A percentile compares a stretch with the other conserved stretches of the same genome.
phyloP scores from a whole-genome alignment of 2,329 filamentous ascomycete genomes.

The Macroventuria anomochaeta region DNA sequence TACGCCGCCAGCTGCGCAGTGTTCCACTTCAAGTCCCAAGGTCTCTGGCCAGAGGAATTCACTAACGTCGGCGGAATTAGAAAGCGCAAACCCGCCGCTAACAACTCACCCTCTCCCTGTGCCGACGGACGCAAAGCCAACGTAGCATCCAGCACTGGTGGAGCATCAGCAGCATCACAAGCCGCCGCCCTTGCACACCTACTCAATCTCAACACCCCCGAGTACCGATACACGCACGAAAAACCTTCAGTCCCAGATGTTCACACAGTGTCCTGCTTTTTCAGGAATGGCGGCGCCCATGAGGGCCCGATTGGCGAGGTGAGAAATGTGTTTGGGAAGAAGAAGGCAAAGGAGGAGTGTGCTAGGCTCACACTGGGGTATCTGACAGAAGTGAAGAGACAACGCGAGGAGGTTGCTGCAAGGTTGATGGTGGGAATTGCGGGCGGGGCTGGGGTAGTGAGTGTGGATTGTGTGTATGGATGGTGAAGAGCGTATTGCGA shows the following conservation, averaged over 20 bases:
- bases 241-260: conserved; percentile 31
- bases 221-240: conserved; percentile 22
- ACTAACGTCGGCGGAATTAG: conserved; percentile 37
- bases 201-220: conserved; percentile 33
- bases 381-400: conserved; percentile 43
- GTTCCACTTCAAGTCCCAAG: conserved; percentile 48
- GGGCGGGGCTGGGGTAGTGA: background rate
- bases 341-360: conserved; percentile 58
- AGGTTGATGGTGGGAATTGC: conserved; percentile 21
- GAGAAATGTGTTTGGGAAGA: conserved; percentile 55
- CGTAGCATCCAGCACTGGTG: background rate
- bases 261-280: conserved; percentile 47
- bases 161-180: conserved; percentile 20
- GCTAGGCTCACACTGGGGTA: conserved; percentile 52
- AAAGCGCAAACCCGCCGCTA: conserved; percentile 33
- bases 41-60: conserved; percentile 36
- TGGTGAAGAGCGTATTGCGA: background rate
- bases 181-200: conserved; percentile 27
- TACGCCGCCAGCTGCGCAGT: conserved; percentile 52
- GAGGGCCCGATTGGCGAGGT: conserved; percentile 51
- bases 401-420: background rate
- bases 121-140: background rate
- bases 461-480: background rate
- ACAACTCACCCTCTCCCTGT: background rate
- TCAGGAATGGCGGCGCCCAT: conserved; percentile 32